A percentile compares a stretch with the other conserved stretches of the same genome.
phyloP scores from a whole-genome alignment of 2,329 filamentous ascomycete genomes.

The Diaporthe australafricana region DNA sequence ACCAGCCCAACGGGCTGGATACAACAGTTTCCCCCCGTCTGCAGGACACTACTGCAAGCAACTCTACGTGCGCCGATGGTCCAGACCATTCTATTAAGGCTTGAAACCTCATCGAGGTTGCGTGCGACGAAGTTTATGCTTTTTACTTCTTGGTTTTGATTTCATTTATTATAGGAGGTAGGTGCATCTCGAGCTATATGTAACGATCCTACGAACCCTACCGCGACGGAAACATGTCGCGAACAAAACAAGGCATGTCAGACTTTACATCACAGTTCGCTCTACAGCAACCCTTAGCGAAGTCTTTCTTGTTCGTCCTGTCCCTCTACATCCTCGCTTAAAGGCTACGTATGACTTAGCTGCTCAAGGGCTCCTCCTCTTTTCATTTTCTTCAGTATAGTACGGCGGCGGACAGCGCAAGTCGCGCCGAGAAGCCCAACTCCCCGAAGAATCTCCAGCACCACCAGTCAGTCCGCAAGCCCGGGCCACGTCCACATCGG shows the following conservation, averaged over 20 bases:
- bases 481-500: conserved; percentile 17
- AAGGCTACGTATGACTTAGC: not conserved
- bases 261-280: not conserved
- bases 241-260: not conserved
- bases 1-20: conserved; percentile 26
- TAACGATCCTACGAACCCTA: not conserved
- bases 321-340: not conserved
- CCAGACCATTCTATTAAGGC: conserved; percentile 19
- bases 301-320: not conserved
- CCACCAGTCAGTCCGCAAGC: not conserved
- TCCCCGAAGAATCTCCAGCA: conserved; percentile 17
- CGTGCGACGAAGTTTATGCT: conserved; percentile 15
- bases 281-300: not conserved
- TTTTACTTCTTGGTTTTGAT: not conserved
- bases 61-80: conserved; percentile 4
- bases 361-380: not conserved
- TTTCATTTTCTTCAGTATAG: not conserved
- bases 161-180: conserved; percentile 5
- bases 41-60: conserved; percentile 26
- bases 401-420: not conserved
- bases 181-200: conserved; percentile 1
- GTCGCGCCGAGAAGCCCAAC: not conserved
- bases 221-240: conserved; percentile 7
- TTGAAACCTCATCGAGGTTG: conserved; percentile 20
- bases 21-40: conserved; percentile 17